Evolutionary conservation across 257 asterid species (phyloP).

Genomic region (Solanum verrucosum): DNA sequence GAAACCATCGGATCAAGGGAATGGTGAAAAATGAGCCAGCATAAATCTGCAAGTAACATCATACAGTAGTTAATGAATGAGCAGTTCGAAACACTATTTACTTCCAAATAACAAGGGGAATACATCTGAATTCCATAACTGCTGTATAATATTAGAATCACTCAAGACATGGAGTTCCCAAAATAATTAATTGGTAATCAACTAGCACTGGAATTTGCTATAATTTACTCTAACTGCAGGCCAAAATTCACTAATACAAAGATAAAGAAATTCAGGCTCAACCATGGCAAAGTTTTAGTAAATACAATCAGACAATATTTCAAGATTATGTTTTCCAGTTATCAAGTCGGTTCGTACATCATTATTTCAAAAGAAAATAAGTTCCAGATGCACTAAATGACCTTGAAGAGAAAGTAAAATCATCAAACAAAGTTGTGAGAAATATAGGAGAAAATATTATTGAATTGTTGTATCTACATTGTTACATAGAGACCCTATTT

Average conservation of each 20-base stretch:
- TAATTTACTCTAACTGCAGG: neutral
- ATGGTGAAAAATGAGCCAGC: constrained; percentile 96
- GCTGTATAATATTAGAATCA: neutral
- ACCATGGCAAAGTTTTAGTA: neutral
- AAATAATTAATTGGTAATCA: neutral
- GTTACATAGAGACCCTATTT: neutral
- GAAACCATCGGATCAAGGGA: constrained; percentile 76
- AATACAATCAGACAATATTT: neutral
- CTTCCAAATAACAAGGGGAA: neutral
- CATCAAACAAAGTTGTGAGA: neutral
- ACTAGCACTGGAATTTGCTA: neutral
- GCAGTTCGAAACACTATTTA: neutral
- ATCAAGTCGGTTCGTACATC: neutral
- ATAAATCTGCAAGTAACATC: constrained; percentile 54
- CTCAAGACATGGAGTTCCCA: neutral
- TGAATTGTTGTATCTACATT: neutral
- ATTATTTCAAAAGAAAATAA: neutral
- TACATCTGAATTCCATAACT: neutral
- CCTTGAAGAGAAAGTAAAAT: neutral
- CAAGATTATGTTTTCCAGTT: neutral
- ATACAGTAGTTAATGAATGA: neutral
- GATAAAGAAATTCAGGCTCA: neutral
- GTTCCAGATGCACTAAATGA: neutral
- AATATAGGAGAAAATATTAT: neutral
- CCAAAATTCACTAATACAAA: neutral